A percentile compares a stretch with the other conserved stretches of the same genome.
Conservation (phyloP, 257 asterid genomes). For the Salvia miltiorrhiza region DNA sequence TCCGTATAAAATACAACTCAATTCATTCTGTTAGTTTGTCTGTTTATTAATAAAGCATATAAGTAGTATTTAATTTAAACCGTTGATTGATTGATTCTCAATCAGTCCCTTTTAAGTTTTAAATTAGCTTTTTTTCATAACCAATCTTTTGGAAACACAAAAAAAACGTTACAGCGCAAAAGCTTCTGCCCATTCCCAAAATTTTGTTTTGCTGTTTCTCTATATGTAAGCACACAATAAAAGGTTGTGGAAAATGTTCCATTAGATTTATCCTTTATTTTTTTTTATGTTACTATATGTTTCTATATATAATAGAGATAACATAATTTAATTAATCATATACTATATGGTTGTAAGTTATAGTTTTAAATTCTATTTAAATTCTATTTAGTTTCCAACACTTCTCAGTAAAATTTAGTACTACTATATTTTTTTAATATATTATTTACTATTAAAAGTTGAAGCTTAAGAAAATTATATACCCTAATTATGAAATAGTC, state of each 20-base stretch:
- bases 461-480: too few species aligned
- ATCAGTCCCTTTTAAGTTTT: not conserved
- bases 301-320: not conserved
- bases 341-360: too few species aligned
- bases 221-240: not conserved
- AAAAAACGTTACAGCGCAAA: not conserved
- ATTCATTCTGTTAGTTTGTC: not conserved
- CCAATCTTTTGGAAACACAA: not conserved
- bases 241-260: not conserved
- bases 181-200: not conserved
- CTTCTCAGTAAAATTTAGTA: too few species aligned
- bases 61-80: not conserved
- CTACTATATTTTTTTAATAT: too few species aligned
- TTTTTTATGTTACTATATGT: not conserved
- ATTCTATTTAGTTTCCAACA: too few species aligned
- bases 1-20: not conserved
- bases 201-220: not conserved
- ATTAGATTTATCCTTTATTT: not conserved
- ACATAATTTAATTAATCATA: not conserved
- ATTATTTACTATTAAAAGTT: too few species aligned
- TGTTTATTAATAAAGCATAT: not conserved
- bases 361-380: too few species aligned
- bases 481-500: too few species aligned
- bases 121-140: not conserved
- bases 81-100: constrained; percentile 6